Conservation (phyloP, 495 filamentous ascomycete species). For the Parathielavia appendiculata region DNA sequence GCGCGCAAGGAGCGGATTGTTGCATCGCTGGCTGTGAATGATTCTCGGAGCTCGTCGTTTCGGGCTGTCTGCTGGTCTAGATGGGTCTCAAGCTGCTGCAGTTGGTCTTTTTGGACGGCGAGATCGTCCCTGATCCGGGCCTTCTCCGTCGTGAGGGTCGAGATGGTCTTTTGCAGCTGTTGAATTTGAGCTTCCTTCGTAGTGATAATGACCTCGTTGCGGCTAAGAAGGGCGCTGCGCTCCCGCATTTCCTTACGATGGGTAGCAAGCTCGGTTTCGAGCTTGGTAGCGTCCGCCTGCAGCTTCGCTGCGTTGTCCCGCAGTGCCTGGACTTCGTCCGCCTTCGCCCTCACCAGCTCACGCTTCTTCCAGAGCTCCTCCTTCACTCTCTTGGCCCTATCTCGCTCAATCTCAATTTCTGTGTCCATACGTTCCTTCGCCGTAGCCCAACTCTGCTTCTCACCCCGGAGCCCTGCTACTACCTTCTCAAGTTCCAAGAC, state of each 20-base stretch:
- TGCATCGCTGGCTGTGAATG: neutral
- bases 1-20: neutral
- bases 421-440: neutral
- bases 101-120: neutral
- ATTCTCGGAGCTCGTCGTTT: neutral
- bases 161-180: neutral
- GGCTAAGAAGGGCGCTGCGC: neutral
- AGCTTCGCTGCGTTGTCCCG: neutral
- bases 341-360: neutral
- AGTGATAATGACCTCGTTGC: neutral
- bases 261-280: neutral
- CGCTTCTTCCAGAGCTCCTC: neutral
- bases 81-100: neutral
- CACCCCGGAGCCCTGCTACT: too few species aligned
- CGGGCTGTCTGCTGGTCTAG: neutral
- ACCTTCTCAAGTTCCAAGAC: neutral
- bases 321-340: neutral
- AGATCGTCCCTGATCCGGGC: neutral
- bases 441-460: neutral
- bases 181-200: neutral
- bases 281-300: neutral
- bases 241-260: neutral
- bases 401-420: too few species aligned
- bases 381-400: neutral
- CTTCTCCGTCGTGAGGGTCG: neutral